A percentile compares a stretch with the other conserved stretches of the same genome.
Evolutionary conservation across 2,329 filamentous ascomycete species (phyloP).

Genomic region (Calonectria pseudoturangicola): DNA sequence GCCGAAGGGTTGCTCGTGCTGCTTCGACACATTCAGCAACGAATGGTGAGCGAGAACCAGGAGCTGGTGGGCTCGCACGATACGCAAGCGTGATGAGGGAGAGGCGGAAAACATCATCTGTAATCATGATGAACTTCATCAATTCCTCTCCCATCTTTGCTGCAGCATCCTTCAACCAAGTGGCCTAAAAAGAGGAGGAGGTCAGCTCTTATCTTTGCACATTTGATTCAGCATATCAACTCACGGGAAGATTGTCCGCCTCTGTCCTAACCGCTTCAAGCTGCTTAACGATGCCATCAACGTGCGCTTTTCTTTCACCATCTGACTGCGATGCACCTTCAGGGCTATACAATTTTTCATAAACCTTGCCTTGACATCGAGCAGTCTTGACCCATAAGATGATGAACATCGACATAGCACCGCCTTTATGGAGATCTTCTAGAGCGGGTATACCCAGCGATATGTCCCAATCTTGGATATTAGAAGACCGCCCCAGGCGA

Average conservation of each 20-base stretch:
- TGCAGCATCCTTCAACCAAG: slow-evolving; percentile 51
- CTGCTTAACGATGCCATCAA: slow-evolving; percentile 56
- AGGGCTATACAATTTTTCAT: slow-evolving; percentile 71
- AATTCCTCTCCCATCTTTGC: slow-evolving; percentile 55
- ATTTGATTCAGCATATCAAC: slow-evolving; percentile 10
- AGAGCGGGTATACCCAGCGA: slow-evolving; percentile 61
- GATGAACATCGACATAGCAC: slow-evolving; percentile 60
- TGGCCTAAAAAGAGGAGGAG: background rate
- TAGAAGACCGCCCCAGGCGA: slow-evolving; percentile 71
- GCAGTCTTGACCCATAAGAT: slow-evolving; percentile 70
- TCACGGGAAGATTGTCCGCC: slow-evolving; percentile 44
- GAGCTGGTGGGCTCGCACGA: slow-evolving; percentile 60
- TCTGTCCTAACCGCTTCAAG: slow-evolving; percentile 54
- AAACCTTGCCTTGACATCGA: slow-evolving; percentile 74
- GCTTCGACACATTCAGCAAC: slow-evolving; percentile 64
- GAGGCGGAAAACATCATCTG: slow-evolving; percentile 65
- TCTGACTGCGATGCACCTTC: slow-evolving; percentile 61
- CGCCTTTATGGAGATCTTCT: slow-evolving; percentile 54
- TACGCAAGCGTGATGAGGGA: slow-evolving; percentile 65
- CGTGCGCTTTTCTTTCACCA: slow-evolving; percentile 58
- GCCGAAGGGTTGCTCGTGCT: slow-evolving; percentile 63
- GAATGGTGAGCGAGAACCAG: slow-evolving; percentile 59
- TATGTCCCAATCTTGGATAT: slow-evolving; percentile 75
- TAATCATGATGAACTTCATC: slow-evolving; percentile 60
- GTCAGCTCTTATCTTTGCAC: background rate